A percentile compares a stretch with the other conserved stretches of the same genome.
phyloP scores from a whole-genome alignment of 1,284 basidiomycete species.

The Thecaphora thlaspeos region DNA sequence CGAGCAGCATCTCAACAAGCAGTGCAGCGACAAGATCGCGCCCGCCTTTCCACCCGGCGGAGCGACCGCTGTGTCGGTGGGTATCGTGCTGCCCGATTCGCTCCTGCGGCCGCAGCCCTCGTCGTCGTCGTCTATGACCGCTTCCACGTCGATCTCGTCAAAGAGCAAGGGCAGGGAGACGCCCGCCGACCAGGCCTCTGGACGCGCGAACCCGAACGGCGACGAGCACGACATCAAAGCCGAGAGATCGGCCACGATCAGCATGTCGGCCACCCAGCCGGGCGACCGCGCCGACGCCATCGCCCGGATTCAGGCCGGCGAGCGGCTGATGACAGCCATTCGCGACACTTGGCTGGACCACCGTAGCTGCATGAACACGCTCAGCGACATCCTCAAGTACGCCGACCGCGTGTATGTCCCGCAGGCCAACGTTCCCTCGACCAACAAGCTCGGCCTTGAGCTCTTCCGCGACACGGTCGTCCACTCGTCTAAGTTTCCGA shows the following conservation, averaged over 20 bases:
- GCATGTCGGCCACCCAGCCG: slow-evolving; percentile 31
- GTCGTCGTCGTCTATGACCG: slow-evolving; percentile 5
- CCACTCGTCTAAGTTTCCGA: slow-evolving; percentile 66
- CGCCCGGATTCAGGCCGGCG: slow-evolving; percentile 66
- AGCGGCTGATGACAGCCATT: slow-evolving; percentile 78
- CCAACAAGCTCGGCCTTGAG: slow-evolving; percentile 77
- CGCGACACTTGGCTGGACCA: slow-evolving; percentile 93
- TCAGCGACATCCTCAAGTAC: slow-evolving; percentile 89
- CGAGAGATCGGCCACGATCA: slow-evolving; percentile 13
- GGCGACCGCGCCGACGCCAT: slow-evolving; percentile 47
- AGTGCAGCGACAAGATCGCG: slow-evolving; percentile 75
- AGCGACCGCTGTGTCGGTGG: slow-evolving; percentile 48
- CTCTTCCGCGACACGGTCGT: slow-evolving; percentile 80
- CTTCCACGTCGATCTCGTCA: slow-evolving; percentile 1
- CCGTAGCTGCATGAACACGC: slow-evolving; percentile 79
- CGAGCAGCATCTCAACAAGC: slow-evolving; percentile 75
- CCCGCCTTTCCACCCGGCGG: slow-evolving; percentile 73
- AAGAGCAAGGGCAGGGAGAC: slow-evolving; percentile 44
- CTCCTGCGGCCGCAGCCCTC: slow-evolving; percentile 19
- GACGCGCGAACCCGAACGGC: slow-evolving; percentile 5
- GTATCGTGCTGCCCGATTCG: slow-evolving; percentile 62
- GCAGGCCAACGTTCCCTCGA: slow-evolving; percentile 60
- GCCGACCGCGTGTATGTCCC: slow-evolving; percentile 65
- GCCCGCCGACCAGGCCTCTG: slow-evolving; percentile 1
- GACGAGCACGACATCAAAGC: slow-evolving; percentile 5